Evolutionary conservation across 139 green algal genomes (phyloP).

Genomic region (Dunaliella primolecta): DNA sequence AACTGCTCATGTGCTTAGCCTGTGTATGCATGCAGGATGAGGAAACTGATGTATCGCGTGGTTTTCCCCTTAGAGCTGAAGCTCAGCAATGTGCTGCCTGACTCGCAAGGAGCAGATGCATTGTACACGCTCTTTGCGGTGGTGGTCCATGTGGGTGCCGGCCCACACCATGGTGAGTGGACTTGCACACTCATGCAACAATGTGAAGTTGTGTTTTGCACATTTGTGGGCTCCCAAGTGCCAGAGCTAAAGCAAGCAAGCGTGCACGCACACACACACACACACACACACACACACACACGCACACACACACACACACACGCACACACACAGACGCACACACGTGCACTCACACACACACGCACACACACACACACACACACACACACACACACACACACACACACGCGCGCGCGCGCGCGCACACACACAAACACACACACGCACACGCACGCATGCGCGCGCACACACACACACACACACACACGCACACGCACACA

Average conservation of each 20-base stretch:
- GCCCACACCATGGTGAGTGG: conserved; percentile 83
- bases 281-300: too few relatives aligned
- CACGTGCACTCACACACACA: not conserved
- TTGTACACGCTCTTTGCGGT: conserved; percentile 87
- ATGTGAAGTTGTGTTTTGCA: not conserved
- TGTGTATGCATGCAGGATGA: too few relatives aligned
- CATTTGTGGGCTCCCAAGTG: not conserved
- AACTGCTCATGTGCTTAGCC: too few relatives aligned
- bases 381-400: too few relatives aligned
- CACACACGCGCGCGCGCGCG: too few relatives aligned
- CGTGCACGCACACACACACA: not conserved
- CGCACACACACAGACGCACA: too few relatives aligned
- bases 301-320: too few relatives aligned
- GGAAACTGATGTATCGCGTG: conserved; percentile 95
- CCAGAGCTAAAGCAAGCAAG: not conserved
- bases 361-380: not conserved
- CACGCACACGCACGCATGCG: too few relatives aligned
- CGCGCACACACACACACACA: too few relatives aligned
- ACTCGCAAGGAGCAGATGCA: conserved; percentile 54
- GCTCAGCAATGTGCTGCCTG: conserved; percentile 79
- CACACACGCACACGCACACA: not conserved
- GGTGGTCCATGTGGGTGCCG: conserved; percentile 94
- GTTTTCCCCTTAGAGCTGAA: conserved; percentile 97
- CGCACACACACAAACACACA: too few relatives aligned
- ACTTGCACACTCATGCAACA: too few relatives aligned